Evolutionary conservation across 169 alveolate genomes (phyloP).

Genomic region (Neospora caninum): DNA sequence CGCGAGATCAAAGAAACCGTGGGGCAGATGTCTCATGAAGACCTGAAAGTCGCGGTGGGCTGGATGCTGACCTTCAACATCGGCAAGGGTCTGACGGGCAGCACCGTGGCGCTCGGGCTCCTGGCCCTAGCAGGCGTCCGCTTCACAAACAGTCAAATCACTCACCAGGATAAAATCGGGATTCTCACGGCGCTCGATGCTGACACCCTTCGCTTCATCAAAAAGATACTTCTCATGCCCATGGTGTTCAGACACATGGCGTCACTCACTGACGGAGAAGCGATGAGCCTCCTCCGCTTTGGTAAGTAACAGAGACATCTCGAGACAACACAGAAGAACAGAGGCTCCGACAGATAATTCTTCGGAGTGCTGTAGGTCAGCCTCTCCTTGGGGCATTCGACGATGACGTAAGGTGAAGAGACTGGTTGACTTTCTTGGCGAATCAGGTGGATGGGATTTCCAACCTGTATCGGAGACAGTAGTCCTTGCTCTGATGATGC

Average conservation of each 20-base stretch:
- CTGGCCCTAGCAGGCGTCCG: background rate
- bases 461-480: too few species aligned
- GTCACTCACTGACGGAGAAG: background rate
- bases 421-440: background rate
- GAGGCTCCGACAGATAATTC: too few species aligned
- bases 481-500: background rate
- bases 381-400: background rate
- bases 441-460: too few species aligned
- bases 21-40: background rate
- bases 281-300: background rate
- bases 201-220: background rate
- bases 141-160: background rate
- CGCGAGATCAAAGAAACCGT: background rate
- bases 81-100: constrained; percentile 26
- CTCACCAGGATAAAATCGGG: constrained; percentile 17
- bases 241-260: background rate
- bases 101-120: background rate
- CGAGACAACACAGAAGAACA: background rate
- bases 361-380: too few species aligned
- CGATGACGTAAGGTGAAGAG: background rate
- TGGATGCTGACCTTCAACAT: background rate
- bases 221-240: background rate
- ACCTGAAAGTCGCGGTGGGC: constrained; percentile 26
- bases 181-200: constrained; percentile 11
- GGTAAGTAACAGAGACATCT: background rate